A percentile compares a stretch with the other conserved stretches of the same genome.
phyloP scores from a whole-genome alignment of 148 eudicot species.

The Camellia sinensis region DNA sequence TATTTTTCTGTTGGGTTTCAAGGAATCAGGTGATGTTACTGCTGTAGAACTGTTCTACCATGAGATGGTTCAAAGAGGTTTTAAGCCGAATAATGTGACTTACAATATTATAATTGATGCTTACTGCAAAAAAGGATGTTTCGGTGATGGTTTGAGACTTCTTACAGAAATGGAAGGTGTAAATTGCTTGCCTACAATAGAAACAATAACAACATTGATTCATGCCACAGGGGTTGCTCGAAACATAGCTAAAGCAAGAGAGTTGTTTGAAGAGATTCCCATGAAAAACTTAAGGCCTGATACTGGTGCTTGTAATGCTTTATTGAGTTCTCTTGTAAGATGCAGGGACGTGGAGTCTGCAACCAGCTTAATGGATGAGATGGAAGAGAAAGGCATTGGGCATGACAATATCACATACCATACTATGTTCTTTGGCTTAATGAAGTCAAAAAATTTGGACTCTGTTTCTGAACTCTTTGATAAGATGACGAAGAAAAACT shows the following conservation, averaged over 20 bases:
- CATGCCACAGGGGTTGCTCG: constrained; percentile 89
- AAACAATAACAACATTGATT: constrained; percentile 77
- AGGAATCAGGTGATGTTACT: constrained; percentile 70
- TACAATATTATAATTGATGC: constrained; percentile 80
- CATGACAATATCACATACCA: constrained; percentile 72
- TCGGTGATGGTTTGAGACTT: constrained; percentile 70
- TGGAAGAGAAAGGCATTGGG: constrained; percentile 52
- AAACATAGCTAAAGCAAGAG: constrained; percentile 53
- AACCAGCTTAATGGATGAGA: constrained; percentile 53
- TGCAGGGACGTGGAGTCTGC: constrained; percentile 56
- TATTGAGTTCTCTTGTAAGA: constrained; percentile 60
- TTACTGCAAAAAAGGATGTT: constrained; percentile 66
- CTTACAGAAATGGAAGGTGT: constrained; percentile 64
- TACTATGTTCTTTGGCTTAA: constrained; percentile 61
- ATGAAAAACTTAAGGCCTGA: constrained; percentile 54
- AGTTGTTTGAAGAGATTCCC: constrained; percentile 60
- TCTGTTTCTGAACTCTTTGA: constrained; percentile 48
- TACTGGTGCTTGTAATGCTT: constrained; percentile 72
- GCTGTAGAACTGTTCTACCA: constrained; percentile 83
- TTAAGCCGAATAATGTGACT: constrained; percentile 67
- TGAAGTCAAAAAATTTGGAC: constrained; percentile 47
- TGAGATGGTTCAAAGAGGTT: constrained; percentile 83
- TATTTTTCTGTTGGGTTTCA: constrained; percentile 86
- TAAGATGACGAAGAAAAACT: constrained; percentile 50
- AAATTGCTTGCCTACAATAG: constrained; percentile 53